Evolutionary conservation across 2,329 filamentous ascomycete species (phyloP), one percentile per base, ranked within the genome.

Genomic region (Westerdykella sp.): DNA sequence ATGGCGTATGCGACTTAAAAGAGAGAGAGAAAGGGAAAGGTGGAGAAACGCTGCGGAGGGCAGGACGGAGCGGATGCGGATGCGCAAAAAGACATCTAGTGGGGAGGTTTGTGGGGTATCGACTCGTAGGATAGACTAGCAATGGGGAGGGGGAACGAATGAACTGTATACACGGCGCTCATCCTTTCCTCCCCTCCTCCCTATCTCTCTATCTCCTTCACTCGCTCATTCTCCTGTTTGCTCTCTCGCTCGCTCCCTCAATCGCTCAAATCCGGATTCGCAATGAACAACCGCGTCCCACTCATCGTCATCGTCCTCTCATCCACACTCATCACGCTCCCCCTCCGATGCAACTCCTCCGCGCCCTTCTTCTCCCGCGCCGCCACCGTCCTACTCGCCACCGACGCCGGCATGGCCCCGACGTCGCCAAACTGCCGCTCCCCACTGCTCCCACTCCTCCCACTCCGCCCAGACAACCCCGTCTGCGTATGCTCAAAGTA

Each of bases 261-360:
- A 53, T 74, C 71, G 57, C 70, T 73, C 47, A 71, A 78, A 66
- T 93, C 87, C 14, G 87, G 87, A 67, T 94, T 94, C 56, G 87
- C 87, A 60, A 94, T 89, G 66, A 86, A 93, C 45, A 94, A 75
- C 49, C 87, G 78, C 39, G 79, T 76, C 46, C 69, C 72, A 44
- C 70, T 73, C 63, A 93, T 83, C 1, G 85, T 90, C 68, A 81
- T 83, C 5, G 84, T 85, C 58, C 85, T 76, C 67, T 93, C 87
- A 62, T 93, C 87, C 39, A 94, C 86, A 35, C 32, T 35, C n/a
- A 35, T 14, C n/a, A 35, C 32, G 60, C 87, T 93, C 44, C 87
- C 87, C 58, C 85, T 76, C 54, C 87, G 76, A 56, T 76, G 78
- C 43, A 94, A 71, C 49, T 91, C 87, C 18, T 88, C 85, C 3